Evolutionary conservation across 2,329 filamentous ascomycete genomes (phyloP), one percentile per base, ranked within the genome.

Genomic region (Trichoderma atroviride): DNA sequence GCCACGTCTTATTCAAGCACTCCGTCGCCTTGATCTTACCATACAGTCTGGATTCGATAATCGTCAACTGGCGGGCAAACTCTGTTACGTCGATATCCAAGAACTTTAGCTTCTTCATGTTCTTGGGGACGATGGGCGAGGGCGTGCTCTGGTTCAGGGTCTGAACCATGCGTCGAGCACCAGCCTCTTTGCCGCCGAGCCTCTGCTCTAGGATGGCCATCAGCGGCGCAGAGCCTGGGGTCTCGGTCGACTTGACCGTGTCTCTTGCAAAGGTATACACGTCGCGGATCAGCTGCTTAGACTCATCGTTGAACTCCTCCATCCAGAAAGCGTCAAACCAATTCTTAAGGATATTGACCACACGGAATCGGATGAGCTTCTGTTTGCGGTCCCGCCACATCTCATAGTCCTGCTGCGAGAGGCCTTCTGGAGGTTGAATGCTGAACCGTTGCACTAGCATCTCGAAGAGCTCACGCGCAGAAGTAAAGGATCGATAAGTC

Each of bases 291-390:
- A 99, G 85, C 73, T 93, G 89, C 78, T 89, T 93, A 57, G 91
- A 96, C 59, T 92, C 90, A 63, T 95, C 92, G 76, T 90, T 94
- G 72, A 91, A 90, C 60, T 94, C 92, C 78, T 99, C 96, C 94
- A 98, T 97, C 96, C 96, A 99, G 79, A 96, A 98, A 75, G 92
- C 94, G 78, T 98, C 96, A 74, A 99, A 96, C 96, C 96, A 99
- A 80, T 89, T 96, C 85, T 98, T 98, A 59, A 99, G 83, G 72
- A 97, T 98, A 76, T 98, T 99, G 73, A 99, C 94, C 2, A 99
- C 94, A 53, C 96, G 90, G 83, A 99, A 97, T 43, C 96, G 89
- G 71, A 98, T 97, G 5, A 93, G 92, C 77, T 96, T 97, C 79
- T 98, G 96, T 82, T 99, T 99, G 77, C 91, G 90, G 78, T 97